Base-by-base conservation (phyloP, 805 yeast species). In the Teunomyces pallodes region DNA sequence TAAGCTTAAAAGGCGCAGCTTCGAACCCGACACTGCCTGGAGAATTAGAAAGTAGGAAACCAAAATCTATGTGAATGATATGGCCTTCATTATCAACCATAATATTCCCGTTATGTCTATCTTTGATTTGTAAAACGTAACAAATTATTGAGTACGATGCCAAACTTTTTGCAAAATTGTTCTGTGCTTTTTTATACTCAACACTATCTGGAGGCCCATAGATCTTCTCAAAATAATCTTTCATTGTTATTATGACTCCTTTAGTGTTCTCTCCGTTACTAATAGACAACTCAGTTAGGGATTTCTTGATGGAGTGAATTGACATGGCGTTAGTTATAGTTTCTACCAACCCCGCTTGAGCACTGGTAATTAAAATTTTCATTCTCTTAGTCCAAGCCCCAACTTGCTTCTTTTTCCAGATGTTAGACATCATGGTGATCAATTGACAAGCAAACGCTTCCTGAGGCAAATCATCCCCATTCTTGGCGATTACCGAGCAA, bases 1-100 rank as follows among this genome's bases (percentile, higher is more conserved):
- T 90, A 13, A 94, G 74, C 64, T 94, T 94, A 75, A 94, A 94
- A 1, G 99, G 97, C 1, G 98, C 97, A 1, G 97, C 95, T 62
- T 94, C 99, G 64, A 94, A 91, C 0, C 97, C 97, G 47, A 94
- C 90, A 43, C 96, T 86, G 3, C 99, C 99, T 0, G 99, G 99
- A 0, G 97, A 86, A 61, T 94, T 92, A 0, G 97, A 89, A 2
- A 92, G 74, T 63, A 92, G 68, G 65, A 90, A 92, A 0, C 99
- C 99, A 71, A 94, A 94, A 68, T 94, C 99, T 57, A 94, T 94
- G 65, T 89, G 96, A 41, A 92, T 83, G 9, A 94, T 86, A 62
- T 94, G 99, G 0, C 99, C 99, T 50, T 92, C 96, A 49, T 86
- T 83, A 61, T 94, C 99, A 35, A 92, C 74, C 99, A 94, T 92